These are phyloP conservation scores for Nicotiana knightiana DNA, from an alignment of 257 asterid species.

Conservation along the genomic window DNA sequence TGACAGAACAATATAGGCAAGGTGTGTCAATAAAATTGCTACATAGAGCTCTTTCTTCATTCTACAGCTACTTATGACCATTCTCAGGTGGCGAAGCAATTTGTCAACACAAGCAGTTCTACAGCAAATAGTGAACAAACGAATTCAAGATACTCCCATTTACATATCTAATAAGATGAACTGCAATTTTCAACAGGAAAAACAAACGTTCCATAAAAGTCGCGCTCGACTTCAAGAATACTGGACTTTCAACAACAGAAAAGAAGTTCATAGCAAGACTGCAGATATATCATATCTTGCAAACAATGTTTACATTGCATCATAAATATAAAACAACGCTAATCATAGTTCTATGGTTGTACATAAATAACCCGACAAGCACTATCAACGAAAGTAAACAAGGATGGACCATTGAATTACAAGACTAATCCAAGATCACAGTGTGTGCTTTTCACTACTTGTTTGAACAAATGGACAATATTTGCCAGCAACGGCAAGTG, in stretches of 20 bases:
- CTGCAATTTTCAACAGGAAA: background rate
- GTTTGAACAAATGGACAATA: background rate
- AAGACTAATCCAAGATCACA: background rate
- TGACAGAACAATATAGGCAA: too few species aligned
- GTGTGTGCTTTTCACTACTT: background rate
- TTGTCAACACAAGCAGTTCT: too few species aligned
- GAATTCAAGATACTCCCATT: background rate
- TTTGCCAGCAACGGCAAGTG: constrained; percentile 14
- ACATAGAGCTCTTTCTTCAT: too few species aligned
- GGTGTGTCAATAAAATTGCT: too few species aligned
- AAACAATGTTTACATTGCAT: background rate
- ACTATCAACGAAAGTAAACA: background rate
- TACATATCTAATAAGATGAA: background rate
- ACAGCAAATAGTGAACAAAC: too few species aligned
- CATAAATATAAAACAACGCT: constrained; percentile 7
- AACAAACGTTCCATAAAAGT: background rate
- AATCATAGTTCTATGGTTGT: background rate
- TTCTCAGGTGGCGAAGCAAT: too few species aligned
- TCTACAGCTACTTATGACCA: too few species aligned
- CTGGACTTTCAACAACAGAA: background rate
- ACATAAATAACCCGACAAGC: constrained; percentile 4
- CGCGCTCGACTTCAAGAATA: background rate
- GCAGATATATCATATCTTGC: background rate
- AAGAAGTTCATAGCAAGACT: background rate
- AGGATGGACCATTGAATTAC: background rate